Percentiles rank a stretch among this genome's conserved stretches.
phyloP scores from a whole-genome alignment of 1,284 basidiomycete species.

The Boletus holoroseus region DNA sequence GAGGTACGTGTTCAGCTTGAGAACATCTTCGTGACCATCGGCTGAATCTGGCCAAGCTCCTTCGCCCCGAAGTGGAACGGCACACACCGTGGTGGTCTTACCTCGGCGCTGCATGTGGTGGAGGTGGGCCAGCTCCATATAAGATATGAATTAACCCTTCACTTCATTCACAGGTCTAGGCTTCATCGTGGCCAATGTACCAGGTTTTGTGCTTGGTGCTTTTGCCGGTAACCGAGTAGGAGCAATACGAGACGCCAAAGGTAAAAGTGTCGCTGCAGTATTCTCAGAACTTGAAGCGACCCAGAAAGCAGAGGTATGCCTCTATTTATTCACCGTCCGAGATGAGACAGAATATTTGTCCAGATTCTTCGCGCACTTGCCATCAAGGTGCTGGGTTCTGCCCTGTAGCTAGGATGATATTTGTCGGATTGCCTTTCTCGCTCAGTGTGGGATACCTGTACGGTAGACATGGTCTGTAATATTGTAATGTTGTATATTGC shows the following conservation, averaged over 20 bases:
- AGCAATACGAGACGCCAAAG: conserved; percentile 87
- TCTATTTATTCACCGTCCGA: not conserved
- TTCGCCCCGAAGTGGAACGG: conserved; percentile 73
- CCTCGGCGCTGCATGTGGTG: conserved; percentile 63
- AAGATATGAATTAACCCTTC: conserved; percentile 5
- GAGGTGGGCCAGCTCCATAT: conserved; percentile 20
- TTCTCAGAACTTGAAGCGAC: conserved; percentile 72
- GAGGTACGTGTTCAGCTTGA: conserved; percentile 49
- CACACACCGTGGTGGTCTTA: conserved; percentile 71
- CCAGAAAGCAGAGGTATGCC: conserved; percentile 80
- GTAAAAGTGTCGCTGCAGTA: conserved; percentile 87
- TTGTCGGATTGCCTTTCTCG: not conserved
- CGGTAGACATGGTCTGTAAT: not conserved
- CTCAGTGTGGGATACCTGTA: conserved; percentile 8
- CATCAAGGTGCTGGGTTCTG: conserved; percentile 81
- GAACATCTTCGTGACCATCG: not conserved
- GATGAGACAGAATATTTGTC: conserved; percentile 16
- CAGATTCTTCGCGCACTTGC: conserved; percentile 86
- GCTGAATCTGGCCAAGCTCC: conserved; percentile 42
- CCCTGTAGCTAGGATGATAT: conserved; percentile 30
- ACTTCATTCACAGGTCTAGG: conserved; percentile 54
- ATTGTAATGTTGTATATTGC: not conserved
- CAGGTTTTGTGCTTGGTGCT: conserved; percentile 74
- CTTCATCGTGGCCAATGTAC: conserved; percentile 85
- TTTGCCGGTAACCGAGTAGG: conserved; percentile 83